Conservation (phyloP, 2,329 filamentous ascomycete genomes). For the Cladosporium sp. region DNA sequence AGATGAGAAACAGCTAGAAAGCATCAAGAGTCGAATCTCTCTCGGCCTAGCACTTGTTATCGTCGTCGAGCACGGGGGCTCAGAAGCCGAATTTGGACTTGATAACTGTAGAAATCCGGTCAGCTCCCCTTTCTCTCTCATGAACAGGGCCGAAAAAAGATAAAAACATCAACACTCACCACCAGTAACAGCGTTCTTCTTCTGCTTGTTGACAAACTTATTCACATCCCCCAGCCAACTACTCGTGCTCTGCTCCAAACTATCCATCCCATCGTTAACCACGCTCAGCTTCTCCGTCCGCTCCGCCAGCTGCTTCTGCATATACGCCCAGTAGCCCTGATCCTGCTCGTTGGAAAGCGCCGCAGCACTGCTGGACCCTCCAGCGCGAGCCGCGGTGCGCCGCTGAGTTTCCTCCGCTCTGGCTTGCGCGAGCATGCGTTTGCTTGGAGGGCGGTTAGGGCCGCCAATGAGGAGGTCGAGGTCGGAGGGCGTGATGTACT, state of each 20-base stretch:
- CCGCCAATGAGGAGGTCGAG: conserved; percentile 89
- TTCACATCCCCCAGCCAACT: conserved; percentile 83
- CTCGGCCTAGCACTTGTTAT: too few relatives aligned
- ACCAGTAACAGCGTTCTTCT: conserved; percentile 75
- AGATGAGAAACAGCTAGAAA: too few relatives aligned
- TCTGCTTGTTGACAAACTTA: conserved; percentile 83
- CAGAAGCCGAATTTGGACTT: conserved; percentile 28
- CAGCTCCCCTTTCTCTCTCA: conserved; percentile 6
- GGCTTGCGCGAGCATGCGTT: conserved; percentile 78
- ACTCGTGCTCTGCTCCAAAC: conserved; percentile 71
- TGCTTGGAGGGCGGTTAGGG: conserved; percentile 78
- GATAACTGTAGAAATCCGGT: conserved; percentile 21
- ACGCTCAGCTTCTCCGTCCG: conserved; percentile 80
- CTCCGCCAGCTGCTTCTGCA: conserved; percentile 82
- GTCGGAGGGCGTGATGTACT: conserved; percentile 80
- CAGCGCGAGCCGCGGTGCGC: conserved; percentile 33
- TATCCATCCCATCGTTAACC: conserved; percentile 80
- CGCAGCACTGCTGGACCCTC: conserved; percentile 19
- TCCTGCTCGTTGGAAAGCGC: conserved; percentile 39
- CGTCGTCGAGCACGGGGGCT: too few relatives aligned
- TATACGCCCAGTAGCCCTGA: conserved; percentile 68
- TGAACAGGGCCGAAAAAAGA: background rate
- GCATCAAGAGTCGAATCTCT: too few relatives aligned
- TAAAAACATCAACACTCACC: conserved; percentile 21
- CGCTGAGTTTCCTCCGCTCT: conserved; percentile 65